Base-by-base conservation (phyloP, 257 asterid genomes). In the Capsicum pubescens region DNA sequence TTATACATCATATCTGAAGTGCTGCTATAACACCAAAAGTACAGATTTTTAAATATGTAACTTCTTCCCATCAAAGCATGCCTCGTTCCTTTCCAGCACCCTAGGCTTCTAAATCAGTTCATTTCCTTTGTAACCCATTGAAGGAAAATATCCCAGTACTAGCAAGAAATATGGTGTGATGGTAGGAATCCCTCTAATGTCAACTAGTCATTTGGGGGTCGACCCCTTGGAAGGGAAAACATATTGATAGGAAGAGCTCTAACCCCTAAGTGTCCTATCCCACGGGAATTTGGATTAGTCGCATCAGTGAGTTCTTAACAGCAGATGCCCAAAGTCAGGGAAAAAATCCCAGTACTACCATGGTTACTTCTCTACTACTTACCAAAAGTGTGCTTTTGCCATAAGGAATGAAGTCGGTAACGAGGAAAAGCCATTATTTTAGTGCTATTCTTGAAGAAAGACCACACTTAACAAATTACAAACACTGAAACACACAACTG, bases 281-380 rank as follows among this genome's bases (percentile, higher is more conserved):
- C 8, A 44, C 21, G 5, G 35, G 56, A 44, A 70, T 44, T 42
- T 42, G 9, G 5, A 70, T 10, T 21, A 63, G 16, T 63, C 35
- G 3, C 52, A n/a, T 9, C 16, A n/a, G 11, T n/a, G 42, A 19
- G 17, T 46, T 71, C 56, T 17, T 70, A 44, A 42, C 5, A 70
- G 36, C 39, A 71, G 36, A 71, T 44, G 17, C 58, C 79, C 52
- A 36, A 36, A 67, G 17, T 7, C 9, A 13, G 4, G 15, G 3
- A 3, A 1, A 8, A 13, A 26, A 56, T 50, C 11, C 44, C 80
- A 19, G 60, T 74, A 11, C 42, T 50, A 12, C 11, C 39, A 74
- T 50, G 13, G 19, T 74, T 74, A 11, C 44, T 74, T 74, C 81
- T 74, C 81, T 74, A 50, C 21, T 52, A 14, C 61, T 76, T 50